Conservation (phyloP, 768 basidiomycete genomes). For the Cystofilobasidium macerans region DNA sequence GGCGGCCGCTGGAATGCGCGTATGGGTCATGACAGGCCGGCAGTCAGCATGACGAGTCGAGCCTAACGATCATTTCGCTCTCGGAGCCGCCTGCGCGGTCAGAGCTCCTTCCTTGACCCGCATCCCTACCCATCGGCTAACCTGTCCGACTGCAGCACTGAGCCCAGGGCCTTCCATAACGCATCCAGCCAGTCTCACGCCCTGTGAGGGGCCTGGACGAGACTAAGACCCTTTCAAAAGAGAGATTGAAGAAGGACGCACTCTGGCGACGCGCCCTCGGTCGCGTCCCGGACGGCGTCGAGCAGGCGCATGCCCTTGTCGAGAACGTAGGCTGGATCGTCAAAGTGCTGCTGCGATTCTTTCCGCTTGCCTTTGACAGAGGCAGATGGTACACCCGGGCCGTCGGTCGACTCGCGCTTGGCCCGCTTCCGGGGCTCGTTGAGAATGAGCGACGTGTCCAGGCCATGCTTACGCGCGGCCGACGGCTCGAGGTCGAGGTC, state of each 20-base stretch:
- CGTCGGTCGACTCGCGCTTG: slow-evolving; percentile 7
- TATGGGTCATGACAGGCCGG: background rate
- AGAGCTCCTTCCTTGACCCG: too few relatives aligned
- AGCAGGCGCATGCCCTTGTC: slow-evolving; percentile 47
- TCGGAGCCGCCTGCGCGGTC: too few relatives aligned
- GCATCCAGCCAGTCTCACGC: background rate
- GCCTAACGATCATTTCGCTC: background rate
- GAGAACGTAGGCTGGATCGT: slow-evolving; percentile 10
- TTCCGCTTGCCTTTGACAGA: background rate
- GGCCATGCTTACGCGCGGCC: slow-evolving; percentile 13
- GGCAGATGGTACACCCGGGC: background rate
- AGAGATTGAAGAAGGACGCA: background rate
- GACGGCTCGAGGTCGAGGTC: too few relatives aligned
- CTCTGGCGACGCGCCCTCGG: slow-evolving; percentile 70
- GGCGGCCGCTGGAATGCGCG: slow-evolving; percentile 1
- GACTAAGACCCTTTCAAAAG: background rate
- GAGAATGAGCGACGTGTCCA: slow-evolving; percentile 17
- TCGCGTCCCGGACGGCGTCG: slow-evolving; percentile 68
- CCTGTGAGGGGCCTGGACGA: background rate
- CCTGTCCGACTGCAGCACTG: too few relatives aligned
- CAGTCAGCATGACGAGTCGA: background rate
- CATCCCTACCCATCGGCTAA: too few relatives aligned
- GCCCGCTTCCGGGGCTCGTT: slow-evolving; percentile 14
- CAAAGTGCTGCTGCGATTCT: background rate
- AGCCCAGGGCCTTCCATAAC: too few relatives aligned